Conservation (phyloP, 306 rosid species). For the Hippophae tibetana region DNA sequence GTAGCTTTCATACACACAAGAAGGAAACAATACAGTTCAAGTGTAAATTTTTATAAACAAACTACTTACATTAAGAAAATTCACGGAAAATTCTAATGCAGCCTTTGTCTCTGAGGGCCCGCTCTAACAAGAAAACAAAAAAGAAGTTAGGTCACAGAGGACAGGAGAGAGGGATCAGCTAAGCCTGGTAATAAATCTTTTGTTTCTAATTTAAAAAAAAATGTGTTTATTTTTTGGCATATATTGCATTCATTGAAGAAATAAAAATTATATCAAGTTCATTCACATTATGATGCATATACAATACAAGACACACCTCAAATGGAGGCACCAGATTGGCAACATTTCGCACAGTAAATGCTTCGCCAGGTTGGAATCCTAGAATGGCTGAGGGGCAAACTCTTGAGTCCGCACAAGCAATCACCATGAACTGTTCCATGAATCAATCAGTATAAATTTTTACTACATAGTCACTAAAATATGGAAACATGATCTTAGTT, state of each 20-base stretch:
- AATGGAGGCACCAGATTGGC: slow-evolving; percentile 87
- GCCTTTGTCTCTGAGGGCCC: slow-evolving; percentile 96
- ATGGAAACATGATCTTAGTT: not conserved
- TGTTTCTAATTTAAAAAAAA: too few species aligned
- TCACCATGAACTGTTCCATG: slow-evolving; percentile 80
- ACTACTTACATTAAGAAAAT: slow-evolving; percentile 55
- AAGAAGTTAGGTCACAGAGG: slow-evolving; percentile 3
- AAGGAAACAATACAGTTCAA: not conserved
- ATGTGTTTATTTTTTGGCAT: too few species aligned
- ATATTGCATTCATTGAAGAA: not conserved
- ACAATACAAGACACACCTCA: slow-evolving; percentile 41
- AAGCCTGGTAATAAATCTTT: too few species aligned
- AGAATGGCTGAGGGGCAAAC: slow-evolving; percentile 81
- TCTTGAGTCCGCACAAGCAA: slow-evolving; percentile 97
- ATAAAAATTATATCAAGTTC: not conserved
- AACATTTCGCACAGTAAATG: slow-evolving; percentile 74
- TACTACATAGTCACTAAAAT: not conserved
- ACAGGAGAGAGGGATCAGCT: too few species aligned
- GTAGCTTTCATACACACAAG: not conserved
- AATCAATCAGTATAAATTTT: slow-evolving; percentile 34
- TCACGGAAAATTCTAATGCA: slow-evolving; percentile 83
- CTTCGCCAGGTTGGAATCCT: slow-evolving; percentile 96
- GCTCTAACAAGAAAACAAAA: slow-evolving; percentile 32
- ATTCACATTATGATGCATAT: slow-evolving; percentile 9
- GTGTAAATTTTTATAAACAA: not conserved